These are phyloP conservation scores for Aegilops longissima DNA, from an alignment of 176 grass and related monocot species.

Conservation along the genomic window DNA sequence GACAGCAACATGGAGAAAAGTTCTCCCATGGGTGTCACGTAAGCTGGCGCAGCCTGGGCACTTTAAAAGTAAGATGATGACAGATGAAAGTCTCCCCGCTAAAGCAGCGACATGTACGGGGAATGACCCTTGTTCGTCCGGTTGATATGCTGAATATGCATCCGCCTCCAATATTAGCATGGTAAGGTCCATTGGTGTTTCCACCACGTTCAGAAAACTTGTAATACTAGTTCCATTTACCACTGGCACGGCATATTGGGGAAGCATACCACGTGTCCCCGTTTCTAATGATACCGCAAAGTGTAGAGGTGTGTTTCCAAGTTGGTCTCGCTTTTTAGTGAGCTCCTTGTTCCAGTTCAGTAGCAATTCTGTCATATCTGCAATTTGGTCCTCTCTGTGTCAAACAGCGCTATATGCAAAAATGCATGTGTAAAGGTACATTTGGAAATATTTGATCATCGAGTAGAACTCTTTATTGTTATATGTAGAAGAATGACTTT, in stretches of 20 bases:
- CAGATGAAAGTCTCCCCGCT: neutral
- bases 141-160: slow-evolving; percentile 14
- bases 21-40: slow-evolving; percentile 22
- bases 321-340: slow-evolving; percentile 21
- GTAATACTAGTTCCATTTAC: neutral
- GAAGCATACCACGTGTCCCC: neutral
- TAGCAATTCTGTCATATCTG: slow-evolving; percentile 36
- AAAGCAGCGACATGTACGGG: slow-evolving; percentile 43
- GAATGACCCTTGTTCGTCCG: slow-evolving; percentile 15
- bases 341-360: slow-evolving; percentile 39
- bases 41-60: slow-evolving; percentile 27
- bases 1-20: slow-evolving; percentile 39
- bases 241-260: slow-evolving; percentile 18
- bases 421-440: neutral
- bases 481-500: too few species aligned
- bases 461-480: neutral
- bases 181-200: slow-evolving; percentile 2
- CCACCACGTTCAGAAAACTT: neutral
- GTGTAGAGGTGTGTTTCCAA: slow-evolving; percentile 41
- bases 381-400: neutral
- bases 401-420: neutral
- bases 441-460: neutral
- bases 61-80: neutral
- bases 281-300: slow-evolving; percentile 9
- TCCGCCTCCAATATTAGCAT: slow-evolving; percentile 25